These are phyloP conservation scores for Brassica incana DNA, from an alignment of 345 rosid genomes.

Conservation along the genomic window DNA sequence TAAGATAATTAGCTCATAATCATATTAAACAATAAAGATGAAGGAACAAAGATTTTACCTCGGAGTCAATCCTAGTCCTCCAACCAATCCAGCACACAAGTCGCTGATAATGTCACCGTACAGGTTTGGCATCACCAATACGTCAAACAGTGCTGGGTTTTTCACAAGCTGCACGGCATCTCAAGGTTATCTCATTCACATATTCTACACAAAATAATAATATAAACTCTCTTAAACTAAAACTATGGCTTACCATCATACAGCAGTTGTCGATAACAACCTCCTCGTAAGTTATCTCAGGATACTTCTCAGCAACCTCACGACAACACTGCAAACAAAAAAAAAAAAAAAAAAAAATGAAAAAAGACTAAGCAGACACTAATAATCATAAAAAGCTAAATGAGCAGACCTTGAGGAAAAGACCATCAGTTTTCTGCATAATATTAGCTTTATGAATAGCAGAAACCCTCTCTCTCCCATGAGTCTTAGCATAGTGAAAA, in stretches of 20 bases:
- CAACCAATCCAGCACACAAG: background rate
- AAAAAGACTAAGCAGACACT: background rate
- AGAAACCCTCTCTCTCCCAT: constrained; percentile 95
- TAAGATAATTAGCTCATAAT: background rate
- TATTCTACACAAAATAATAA: too few relatives aligned
- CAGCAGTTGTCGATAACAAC: too few relatives aligned
- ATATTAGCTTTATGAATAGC: constrained; percentile 98
- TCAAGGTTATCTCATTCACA: too few relatives aligned
- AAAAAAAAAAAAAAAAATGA: background rate
- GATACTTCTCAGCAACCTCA: too few relatives aligned
- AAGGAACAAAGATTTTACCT: background rate
- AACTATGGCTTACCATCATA: too few relatives aligned
- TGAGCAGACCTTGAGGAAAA: constrained; percentile 75
- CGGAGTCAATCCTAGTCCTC: background rate
- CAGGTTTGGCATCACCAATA: background rate
- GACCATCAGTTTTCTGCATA: constrained; percentile 99
- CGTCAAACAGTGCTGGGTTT: background rate
- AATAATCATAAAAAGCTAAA: constrained; percentile 1
- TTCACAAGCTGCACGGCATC: too few relatives aligned
- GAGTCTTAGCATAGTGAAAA: constrained; percentile 91
- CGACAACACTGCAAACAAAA: background rate
- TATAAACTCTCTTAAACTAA: too few relatives aligned
- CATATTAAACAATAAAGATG: background rate
- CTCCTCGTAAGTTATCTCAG: too few relatives aligned
- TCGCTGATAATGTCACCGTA: background rate